Evolutionary conservation across 805 yeast genomes (phyloP).

Genomic region (Kurtzmaniella cleridarum): DNA sequence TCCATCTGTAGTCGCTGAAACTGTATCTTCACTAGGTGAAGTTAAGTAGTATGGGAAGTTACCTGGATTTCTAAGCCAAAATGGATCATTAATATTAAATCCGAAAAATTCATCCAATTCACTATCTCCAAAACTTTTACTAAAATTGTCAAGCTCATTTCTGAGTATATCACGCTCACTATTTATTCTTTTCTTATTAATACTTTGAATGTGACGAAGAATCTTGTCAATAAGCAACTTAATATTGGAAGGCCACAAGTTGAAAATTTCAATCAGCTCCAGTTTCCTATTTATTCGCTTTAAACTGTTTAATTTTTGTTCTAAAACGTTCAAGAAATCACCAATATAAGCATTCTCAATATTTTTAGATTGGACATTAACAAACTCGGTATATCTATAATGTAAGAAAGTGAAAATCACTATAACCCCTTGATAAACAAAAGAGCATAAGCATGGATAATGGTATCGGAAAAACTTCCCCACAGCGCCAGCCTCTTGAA

Average conservation of each 20-base stretch:
- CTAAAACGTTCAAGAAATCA: constrained; percentile 19
- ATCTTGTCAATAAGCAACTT: constrained; percentile 26
- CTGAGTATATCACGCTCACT: constrained; percentile 5
- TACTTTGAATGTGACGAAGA: constrained; percentile 20
- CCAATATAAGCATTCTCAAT: constrained; percentile 5
- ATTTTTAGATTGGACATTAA: constrained; percentile 22
- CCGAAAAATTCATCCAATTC: constrained; percentile 35
- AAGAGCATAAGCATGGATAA: constrained; percentile 45
- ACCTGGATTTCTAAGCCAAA: constrained; percentile 47
- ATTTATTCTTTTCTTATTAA: constrained; percentile 11
- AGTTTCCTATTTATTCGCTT: constrained; percentile 19
- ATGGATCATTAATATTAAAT: constrained; percentile 43
- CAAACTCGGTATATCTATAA: constrained; percentile 32
- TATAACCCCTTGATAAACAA: constrained; percentile 47
- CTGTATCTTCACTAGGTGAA: constrained; percentile 23
- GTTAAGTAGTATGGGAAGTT: constrained; percentile 34
- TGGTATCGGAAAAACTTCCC: constrained; percentile 33
- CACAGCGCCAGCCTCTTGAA: constrained; percentile 4
- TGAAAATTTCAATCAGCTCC: constrained; percentile 9
- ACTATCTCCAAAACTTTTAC: constrained; percentile 1
- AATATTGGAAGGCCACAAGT: constrained; percentile 33
- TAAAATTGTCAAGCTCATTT: constrained; percentile 3
- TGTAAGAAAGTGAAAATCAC: constrained; percentile 46
- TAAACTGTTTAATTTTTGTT: constrained; percentile 17
- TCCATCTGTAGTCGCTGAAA: background rate